Evolutionary conservation across 2,329 filamentous ascomycete species (phyloP).

Genomic region (Diplodia seriata): DNA sequence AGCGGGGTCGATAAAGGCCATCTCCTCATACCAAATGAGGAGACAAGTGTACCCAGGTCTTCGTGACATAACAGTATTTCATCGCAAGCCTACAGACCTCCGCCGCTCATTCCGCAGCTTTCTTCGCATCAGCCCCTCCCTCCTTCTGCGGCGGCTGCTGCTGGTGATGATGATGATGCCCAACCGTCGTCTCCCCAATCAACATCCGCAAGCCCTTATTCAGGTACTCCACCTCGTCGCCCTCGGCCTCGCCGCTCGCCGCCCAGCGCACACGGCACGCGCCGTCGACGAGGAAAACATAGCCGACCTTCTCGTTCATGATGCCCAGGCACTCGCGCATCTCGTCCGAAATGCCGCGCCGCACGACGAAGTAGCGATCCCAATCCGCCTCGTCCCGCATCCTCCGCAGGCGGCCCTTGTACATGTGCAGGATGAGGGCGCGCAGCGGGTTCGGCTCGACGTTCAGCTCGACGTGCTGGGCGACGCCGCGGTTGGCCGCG

Average conservation of each 20-base stretch:
- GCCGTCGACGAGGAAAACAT: slow-evolving; percentile 88
- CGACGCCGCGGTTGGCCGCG: slow-evolving; percentile 58
- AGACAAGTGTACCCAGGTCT: too few relatives aligned
- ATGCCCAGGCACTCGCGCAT: slow-evolving; percentile 68
- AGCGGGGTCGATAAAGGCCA: background rate
- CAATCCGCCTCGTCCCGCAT: slow-evolving; percentile 59
- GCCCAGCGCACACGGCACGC: slow-evolving; percentile 94
- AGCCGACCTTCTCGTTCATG: slow-evolving; percentile 90
- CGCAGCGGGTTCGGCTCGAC: slow-evolving; percentile 79
- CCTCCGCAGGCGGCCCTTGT: slow-evolving; percentile 58
- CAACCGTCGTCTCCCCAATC: slow-evolving; percentile 59
- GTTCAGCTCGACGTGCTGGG: slow-evolving; percentile 86
- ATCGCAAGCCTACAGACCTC: too few relatives aligned
- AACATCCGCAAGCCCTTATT: slow-evolving; percentile 69
- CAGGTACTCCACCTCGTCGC: slow-evolving; percentile 71
- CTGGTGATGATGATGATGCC: slow-evolving; percentile 38
- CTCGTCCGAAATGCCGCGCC: slow-evolving; percentile 62
- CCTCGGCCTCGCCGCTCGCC: slow-evolving; percentile 74
- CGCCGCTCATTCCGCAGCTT: background rate
- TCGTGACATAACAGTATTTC: too few relatives aligned
- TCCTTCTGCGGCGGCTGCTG: background rate
- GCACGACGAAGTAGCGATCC: slow-evolving; percentile 65
- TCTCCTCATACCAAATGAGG: too few relatives aligned
- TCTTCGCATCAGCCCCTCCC: background rate
- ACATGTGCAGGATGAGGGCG: slow-evolving; percentile 62